These are phyloP conservation scores for Orbilia javanica DNA, from an alignment of 2,329 filamentous ascomycete genomes.

Conservation along the genomic window DNA sequence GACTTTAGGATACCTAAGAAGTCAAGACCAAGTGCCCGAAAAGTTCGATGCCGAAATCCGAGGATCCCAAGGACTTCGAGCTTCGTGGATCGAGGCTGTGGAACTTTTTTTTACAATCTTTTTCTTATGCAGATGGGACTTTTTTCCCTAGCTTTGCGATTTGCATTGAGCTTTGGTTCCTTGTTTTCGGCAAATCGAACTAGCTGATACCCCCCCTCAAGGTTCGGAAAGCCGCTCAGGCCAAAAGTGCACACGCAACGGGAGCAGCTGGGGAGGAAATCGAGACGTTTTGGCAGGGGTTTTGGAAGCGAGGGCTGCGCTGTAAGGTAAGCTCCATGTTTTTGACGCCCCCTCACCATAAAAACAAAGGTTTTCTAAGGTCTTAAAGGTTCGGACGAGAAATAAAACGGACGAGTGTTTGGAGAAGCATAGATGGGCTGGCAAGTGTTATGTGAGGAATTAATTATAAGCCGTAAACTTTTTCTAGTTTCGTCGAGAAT, in stretches of 20 bases:
- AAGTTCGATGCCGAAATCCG: conserved; percentile 4
- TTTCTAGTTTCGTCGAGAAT: conserved; percentile 24
- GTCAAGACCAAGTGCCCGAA: too few relatives aligned
- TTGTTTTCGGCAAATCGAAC: conserved; percentile 18
- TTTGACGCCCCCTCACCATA: neutral
- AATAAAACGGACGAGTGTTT: neutral
- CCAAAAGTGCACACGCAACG: too few relatives aligned
- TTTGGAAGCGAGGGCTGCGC: neutral
- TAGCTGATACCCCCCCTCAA: neutral
- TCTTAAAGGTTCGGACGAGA: neutral
- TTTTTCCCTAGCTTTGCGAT: too few relatives aligned
- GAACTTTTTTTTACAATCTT: neutral
- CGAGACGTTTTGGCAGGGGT: conserved; percentile 36
- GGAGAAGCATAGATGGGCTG: neutral
- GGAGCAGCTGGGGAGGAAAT: neutral
- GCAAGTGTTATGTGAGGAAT: neutral
- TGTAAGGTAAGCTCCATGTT: conserved; percentile 25
- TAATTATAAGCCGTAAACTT: neutral
- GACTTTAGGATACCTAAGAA: neutral
- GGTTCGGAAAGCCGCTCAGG: too few relatives aligned
- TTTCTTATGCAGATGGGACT: too few relatives aligned
- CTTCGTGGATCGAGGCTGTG: neutral
- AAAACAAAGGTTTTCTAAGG: too few relatives aligned
- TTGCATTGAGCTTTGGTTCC: neutral
- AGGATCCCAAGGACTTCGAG: neutral